Percentiles rank a stretch among this genome's conserved stretches.
phyloP scores from a whole-genome alignment of 129 eudicot species.

The Daucus carota region DH1_v3.0 NC_030388.2:25597001-25597500 shows the following conservation, averaged over 20 bases:
- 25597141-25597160: constrained; percentile 3
- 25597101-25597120: neutral
- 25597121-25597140: constrained; percentile 11
- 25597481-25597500: neutral
- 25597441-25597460: neutral
- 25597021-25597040: constrained; percentile 48
- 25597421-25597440: neutral
- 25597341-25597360: constrained; percentile 56
- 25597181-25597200: constrained; percentile 1
- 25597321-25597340: constrained; percentile 60
- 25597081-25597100: neutral
- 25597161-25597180: constrained; percentile 10
- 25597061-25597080: neutral
- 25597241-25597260: neutral
- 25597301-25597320: constrained; percentile 61
- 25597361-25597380: constrained; percentile 50
- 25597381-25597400: constrained; percentile 40
- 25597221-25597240: neutral
- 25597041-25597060: constrained; percentile 19
- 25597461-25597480: too few relatives aligned
- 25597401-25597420: neutral
- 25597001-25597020: constrained; percentile 58
- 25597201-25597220: constrained; percentile 9
- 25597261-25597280: neutral
- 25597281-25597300: too few relatives aligned